Evolutionary conservation across 306 rosid genomes (phyloP), one percentile per base, ranked within the genome.

Genomic region (Mimosa pudica): DNA sequence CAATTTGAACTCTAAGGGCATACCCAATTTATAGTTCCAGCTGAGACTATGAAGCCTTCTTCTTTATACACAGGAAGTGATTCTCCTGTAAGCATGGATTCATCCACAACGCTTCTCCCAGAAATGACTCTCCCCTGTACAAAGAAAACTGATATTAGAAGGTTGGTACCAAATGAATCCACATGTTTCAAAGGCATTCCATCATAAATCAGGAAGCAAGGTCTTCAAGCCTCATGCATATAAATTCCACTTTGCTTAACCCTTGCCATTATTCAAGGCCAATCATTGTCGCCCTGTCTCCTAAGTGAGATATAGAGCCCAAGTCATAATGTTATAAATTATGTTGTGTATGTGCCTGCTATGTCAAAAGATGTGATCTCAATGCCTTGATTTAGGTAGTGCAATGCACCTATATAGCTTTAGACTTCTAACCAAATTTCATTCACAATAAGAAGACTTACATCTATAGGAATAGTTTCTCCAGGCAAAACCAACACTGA

Each of bases 61-160:
- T 95, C 98, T 89, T 95, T 95, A 82, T 89, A 92, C 61, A 95
- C 96, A 75, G 97, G 98, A 77, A 92, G 98, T 66, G 97, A 95
- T 86, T 95, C 98, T 80, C 99, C 99, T 18, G 94, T 95, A 75
- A 95, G 99, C 99, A 95, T 93, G 82, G 99, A 91, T 86, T 95
- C 99, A 49, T 95, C 99, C 82, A 93, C 99, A 75, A 95, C 93
- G 65, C 99, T 93, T 91, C 97, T 90, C 84, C 99, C 99, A 12
- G 96, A 92, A 81, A 89, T 70, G 70, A 95, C 91, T 83, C 52
- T 95, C 64, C 98, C 99, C 98, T 95, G 88, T 71, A 55, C 84
- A 81, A 77, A 72, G 48, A 81, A 68, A 70, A 70, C 47, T 45
- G 18, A 24, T 46, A 74, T 89, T 66, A 88, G 88, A 76, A 54